Percentiles rank a stretch among this genome's conserved stretches.
These are phyloP conservation scores for Trichophaea hybrida DNA, from an alignment of 2,329 filamentous ascomycete species.

Conservation along the genomic window DNA sequence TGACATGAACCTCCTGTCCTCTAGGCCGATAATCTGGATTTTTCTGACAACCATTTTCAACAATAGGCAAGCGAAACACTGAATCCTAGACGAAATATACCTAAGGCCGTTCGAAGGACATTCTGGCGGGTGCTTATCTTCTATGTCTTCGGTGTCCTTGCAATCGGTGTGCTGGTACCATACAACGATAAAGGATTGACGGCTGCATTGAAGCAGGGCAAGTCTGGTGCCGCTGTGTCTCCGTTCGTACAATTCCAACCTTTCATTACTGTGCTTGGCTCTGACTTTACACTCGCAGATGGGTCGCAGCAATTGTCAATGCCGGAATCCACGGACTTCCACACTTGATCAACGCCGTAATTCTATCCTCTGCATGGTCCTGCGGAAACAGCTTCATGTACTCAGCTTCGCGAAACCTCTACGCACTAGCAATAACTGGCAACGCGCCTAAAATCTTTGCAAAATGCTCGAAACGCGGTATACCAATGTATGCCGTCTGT, in stretches of 20 bases:
- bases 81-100: conserved; percentile 50
- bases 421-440: conserved; percentile 44
- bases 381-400: conserved; percentile 41
- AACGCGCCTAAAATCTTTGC: conserved; percentile 51
- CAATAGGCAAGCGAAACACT: conserved; percentile 39
- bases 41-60: too few relatives aligned
- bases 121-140: conserved; percentile 49
- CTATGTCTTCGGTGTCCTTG: conserved; percentile 47
- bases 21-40: too few relatives aligned
- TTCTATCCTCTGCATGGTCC: conserved; percentile 50
- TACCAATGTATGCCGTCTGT: conserved; percentile 40
- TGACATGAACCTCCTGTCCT: too few relatives aligned
- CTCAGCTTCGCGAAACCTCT: conserved; percentile 39
- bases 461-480: conserved; percentile 45
- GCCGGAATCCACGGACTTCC: conserved; percentile 41
- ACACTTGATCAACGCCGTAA: conserved; percentile 52
- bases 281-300: conserved; percentile 22
- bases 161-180: conserved; percentile 47
- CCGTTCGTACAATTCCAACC: conserved; percentile 26
- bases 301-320: conserved; percentile 38
- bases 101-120: conserved; percentile 48
- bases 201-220: conserved; percentile 30
- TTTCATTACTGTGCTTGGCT: too few relatives aligned
- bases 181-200: conserved; percentile 38
- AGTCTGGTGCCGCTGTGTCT: conserved; percentile 32